phyloP scores from a whole-genome alignment of 768 basidiomycete genomes.

The Mycena haematopus region DNA sequence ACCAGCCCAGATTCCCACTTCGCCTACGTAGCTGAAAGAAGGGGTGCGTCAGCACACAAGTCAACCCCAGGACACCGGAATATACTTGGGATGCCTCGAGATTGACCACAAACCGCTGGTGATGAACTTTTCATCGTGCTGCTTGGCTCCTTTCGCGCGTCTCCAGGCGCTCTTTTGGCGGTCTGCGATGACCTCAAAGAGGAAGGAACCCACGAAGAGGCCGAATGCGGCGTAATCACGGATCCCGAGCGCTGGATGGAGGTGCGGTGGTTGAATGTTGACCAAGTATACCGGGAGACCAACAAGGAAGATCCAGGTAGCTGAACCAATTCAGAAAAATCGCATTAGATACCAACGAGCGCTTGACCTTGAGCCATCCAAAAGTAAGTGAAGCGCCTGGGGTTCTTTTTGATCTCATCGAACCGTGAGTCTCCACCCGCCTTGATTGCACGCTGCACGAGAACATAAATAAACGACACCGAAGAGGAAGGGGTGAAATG shows the following conservation, averaged over 20 bases:
- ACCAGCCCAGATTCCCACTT: constrained; percentile 73
- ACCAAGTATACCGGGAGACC: constrained; percentile 73
- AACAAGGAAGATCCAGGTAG: constrained; percentile 71
- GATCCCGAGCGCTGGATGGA: constrained; percentile 57
- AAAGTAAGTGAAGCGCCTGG: constrained; percentile 54
- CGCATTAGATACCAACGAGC: constrained; percentile 27
- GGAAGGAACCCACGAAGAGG: constrained; percentile 61
- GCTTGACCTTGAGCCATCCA: constrained; percentile 60
- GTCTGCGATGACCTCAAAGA: constrained; percentile 70
- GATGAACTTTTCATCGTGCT: constrained; percentile 77
- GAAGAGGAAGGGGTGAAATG: too few relatives aligned
- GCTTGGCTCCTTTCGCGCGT: constrained; percentile 59
- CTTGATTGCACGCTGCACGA: constrained; percentile 47
- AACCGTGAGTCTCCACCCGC: constrained; percentile 71
- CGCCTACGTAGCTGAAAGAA: constrained; percentile 65
- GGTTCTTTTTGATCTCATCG: constrained; percentile 54
- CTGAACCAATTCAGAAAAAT: constrained; percentile 26
- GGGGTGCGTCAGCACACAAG: neutral
- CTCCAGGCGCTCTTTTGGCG: constrained; percentile 71
- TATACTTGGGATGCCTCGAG: constrained; percentile 78
- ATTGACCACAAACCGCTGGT: constrained; percentile 69
- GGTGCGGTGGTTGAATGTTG: constrained; percentile 57
- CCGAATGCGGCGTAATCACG: constrained; percentile 62
- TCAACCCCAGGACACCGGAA: neutral
- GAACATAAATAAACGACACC: neutral